Percentiles rank a stretch among this genome's conserved stretches.
phyloP scores from a whole-genome alignment of 1,284 basidiomycete species.

The Trichosporon coremiiforme region DNA sequence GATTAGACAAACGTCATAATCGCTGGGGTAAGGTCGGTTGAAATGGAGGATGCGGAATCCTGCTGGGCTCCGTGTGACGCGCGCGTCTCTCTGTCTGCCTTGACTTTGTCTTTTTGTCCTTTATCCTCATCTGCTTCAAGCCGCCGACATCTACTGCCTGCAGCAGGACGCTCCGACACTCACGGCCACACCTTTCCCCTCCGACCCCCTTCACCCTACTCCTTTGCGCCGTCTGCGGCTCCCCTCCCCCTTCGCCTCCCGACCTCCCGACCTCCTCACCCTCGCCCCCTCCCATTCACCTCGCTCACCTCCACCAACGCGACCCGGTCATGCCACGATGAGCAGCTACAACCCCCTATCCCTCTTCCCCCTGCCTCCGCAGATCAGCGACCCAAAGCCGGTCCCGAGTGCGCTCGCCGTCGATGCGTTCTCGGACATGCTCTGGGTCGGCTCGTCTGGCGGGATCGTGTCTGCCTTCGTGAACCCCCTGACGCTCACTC shows the following conservation, averaged over 20 bases:
- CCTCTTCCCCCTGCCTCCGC: conserved; percentile 51
- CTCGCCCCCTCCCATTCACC: background rate
- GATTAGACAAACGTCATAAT: background rate
- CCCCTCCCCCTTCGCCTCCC: background rate
- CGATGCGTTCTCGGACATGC: conserved; percentile 83
- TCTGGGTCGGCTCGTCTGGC: conserved; percentile 79
- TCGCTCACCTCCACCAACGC: conserved; percentile 11
- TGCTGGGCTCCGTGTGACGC: background rate
- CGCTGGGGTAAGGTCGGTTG: background rate
- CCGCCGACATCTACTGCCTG: background rate
- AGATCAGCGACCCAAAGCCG: conserved; percentile 46
- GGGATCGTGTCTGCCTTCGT: conserved; percentile 76
- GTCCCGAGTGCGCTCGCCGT: conserved; percentile 71
- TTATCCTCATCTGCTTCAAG: background rate
- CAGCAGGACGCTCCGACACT: background rate
- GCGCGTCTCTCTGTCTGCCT: background rate
- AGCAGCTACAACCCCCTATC: conserved; percentile 51
- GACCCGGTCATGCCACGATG: conserved; percentile 30
- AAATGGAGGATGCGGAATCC: background rate
- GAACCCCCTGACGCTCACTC: conserved; percentile 60
- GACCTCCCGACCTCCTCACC: conserved; percentile 1
- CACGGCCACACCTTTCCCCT: background rate
- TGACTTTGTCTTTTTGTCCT: background rate
- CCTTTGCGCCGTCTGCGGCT: background rate
- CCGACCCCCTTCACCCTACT: background rate